phyloP scores from a whole-genome alignment of 2,329 filamentous ascomycete species.

The Paracorniculantispora psalliotae region DNA sequence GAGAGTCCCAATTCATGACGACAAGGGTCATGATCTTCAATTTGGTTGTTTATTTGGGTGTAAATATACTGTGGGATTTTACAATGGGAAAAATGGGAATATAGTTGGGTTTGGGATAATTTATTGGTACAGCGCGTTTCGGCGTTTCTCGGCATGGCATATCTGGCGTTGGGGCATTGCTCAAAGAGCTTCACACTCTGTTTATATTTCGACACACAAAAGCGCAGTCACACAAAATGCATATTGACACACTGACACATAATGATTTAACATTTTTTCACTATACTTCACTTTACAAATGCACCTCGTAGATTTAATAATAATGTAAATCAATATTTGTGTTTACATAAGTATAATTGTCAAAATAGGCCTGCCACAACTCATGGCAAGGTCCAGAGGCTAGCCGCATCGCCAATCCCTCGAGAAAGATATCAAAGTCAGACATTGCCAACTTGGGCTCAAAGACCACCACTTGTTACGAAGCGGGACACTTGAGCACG shows the following conservation, averaged over 20 bases:
- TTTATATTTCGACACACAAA: too few relatives aligned
- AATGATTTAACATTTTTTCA: too few relatives aligned
- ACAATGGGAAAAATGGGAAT: background rate
- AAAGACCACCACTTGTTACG: background rate
- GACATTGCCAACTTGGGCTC: background rate
- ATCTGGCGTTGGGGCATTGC: background rate
- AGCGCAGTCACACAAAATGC: background rate
- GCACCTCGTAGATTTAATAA: too few relatives aligned
- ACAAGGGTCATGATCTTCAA: background rate
- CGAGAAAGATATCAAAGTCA: background rate
- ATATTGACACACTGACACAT: too few relatives aligned
- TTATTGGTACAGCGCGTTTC: background rate
- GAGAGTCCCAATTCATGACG: conserved; percentile 18
- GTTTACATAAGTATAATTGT: background rate
- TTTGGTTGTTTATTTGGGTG: too few relatives aligned
- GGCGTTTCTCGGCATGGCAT: background rate
- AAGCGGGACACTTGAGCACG: background rate
- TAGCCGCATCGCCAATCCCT: background rate
- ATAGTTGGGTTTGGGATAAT: background rate
- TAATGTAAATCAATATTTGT: background rate
- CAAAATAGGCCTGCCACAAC: background rate
- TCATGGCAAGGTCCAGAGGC: background rate
- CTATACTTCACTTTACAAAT: too few relatives aligned
- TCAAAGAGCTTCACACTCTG: too few relatives aligned
- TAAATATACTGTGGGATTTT: too few relatives aligned